Base-by-base conservation (phyloP, 2,329 filamentous ascomycete genomes). In the Lachnellula arida region DNA sequence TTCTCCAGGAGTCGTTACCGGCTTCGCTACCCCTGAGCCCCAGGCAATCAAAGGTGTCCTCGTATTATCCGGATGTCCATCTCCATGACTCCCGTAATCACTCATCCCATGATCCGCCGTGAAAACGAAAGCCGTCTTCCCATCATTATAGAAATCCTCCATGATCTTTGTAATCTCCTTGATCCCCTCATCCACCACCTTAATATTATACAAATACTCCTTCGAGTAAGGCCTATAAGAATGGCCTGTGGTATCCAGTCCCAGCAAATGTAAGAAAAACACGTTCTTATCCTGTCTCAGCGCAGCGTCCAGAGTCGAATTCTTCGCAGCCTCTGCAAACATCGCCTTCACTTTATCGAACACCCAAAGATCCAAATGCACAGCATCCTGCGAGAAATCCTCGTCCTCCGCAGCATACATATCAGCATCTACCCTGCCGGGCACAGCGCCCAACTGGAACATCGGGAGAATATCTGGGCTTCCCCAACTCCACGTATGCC, bases 101-200 rank as follows among this genome's bases (percentile, higher is more conserved):
- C 91, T 97, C 94, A 99, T 99, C 17, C 94, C 94, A 71, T 99
- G 94, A 68, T 99, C 94, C 7, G 94, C 94, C 1, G 95, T 99
- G 70, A 99, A 99, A 15, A 99, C 84, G 70, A 93, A 99, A 0
- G 95, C 91, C 0, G 94, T 97, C 71, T 94, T 86, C 53, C 82
- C 87, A 64, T 91, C 87, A 5, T 75, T 79, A 67, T 97, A 99
- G 70, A 97, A 99, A 12, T 87, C 81, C 37, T 96, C 84, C 49
- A 97, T 86, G 53, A 96, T 70, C 60, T 88, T 80, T 0, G 88
- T 87, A 49, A 96, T 87, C 72, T 96, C 88, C 71, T 88, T 79
- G 1, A 99, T 88, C 2, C 94, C 94, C 65, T 91, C 76, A 68
- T 99, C 95, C 35, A 99, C 94, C 37, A 99, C 77, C 71, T 97